phyloP scores from a whole-genome alignment of 495 filamentous ascomycete genomes.

The Neurospora tetrasperma region DNA sequence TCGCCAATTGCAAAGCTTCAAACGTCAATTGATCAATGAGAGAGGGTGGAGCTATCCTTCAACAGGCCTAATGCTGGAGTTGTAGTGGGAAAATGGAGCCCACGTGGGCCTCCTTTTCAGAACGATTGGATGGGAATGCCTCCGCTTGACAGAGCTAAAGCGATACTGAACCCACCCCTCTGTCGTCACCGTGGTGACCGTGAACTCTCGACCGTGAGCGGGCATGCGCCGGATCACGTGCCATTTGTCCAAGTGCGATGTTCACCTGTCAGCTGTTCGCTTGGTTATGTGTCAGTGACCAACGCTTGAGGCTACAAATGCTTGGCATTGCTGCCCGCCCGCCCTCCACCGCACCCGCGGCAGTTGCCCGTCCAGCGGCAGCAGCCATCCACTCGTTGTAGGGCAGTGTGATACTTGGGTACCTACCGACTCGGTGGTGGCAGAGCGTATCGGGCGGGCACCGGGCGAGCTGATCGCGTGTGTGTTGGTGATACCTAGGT shows the following conservation, averaged over 20 bases:
- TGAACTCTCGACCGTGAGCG: not conserved
- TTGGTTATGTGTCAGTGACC: not conserved
- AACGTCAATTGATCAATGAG: slow-evolving; percentile 25
- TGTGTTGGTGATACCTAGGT: not conserved
- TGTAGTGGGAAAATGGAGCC: not conserved
- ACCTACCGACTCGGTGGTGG: not conserved
- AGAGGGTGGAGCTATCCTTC: slow-evolving; percentile 3
- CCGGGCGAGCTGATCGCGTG: not conserved
- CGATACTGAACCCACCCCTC: not conserved
- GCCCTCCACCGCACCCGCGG: not conserved
- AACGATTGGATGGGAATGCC: not conserved
- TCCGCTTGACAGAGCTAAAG: not conserved
- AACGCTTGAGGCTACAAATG: not conserved
- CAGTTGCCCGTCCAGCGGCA: not conserved
- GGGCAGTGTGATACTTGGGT: no score
- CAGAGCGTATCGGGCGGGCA: not conserved
- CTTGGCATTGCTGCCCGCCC: not conserved
- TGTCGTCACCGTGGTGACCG: not conserved
- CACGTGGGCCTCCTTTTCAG: not conserved
- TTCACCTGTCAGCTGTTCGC: not conserved
- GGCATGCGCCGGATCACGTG: not conserved
- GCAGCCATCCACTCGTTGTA: no score
- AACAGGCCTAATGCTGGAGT: not conserved
- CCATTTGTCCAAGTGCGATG: not conserved
- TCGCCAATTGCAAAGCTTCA: slow-evolving; percentile 3